Percentiles rank a stretch among this genome's conserved stretches.
Conservation (phyloP, 768 basidiomycete species). For the Lentinula sp. region DNA sequence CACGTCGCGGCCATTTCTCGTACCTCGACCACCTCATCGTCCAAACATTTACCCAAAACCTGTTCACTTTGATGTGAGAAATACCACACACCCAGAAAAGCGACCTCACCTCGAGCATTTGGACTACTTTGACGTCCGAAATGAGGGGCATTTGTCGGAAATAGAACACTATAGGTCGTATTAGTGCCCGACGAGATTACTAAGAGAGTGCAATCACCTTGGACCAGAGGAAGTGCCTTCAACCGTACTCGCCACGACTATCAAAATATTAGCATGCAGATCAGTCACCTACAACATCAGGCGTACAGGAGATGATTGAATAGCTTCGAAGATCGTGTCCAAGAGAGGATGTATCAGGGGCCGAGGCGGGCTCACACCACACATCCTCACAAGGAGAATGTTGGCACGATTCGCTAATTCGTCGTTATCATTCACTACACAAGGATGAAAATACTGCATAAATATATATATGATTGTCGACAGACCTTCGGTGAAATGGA, state of each 20-base stretch:
- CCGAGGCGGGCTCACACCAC: conserved; percentile 75
- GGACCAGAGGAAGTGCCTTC: conserved; percentile 80
- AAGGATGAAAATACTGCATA: neutral
- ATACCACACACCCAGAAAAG: neutral
- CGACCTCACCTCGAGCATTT: conserved; percentile 65
- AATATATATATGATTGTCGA: neutral
- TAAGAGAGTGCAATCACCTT: conserved; percentile 37
- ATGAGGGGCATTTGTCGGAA: conserved; percentile 86
- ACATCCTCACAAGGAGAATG: conserved; percentile 74
- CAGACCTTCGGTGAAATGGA: conserved; percentile 68
- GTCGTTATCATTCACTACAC: conserved; percentile 69
- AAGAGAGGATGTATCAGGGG: conserved; percentile 64
- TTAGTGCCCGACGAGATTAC: neutral
- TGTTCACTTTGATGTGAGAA: conserved; percentile 19
- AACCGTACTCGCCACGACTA: conserved; percentile 87
- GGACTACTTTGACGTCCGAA: conserved; percentile 64
- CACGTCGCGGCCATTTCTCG: conserved; percentile 87
- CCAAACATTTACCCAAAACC: conserved; percentile 75
- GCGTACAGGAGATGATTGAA: conserved; percentile 68
- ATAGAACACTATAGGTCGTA: conserved; percentile 57
- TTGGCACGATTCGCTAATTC: conserved; percentile 63
- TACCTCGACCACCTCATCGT: conserved; percentile 86
- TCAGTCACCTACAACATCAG: neutral
- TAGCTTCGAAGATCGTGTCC: conserved; percentile 68
- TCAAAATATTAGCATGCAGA: conserved; percentile 5